Evolutionary conservation across 2,329 filamentous ascomycete genomes (phyloP).

Genomic region (Hypoxylon rubiginosum): DNA sequence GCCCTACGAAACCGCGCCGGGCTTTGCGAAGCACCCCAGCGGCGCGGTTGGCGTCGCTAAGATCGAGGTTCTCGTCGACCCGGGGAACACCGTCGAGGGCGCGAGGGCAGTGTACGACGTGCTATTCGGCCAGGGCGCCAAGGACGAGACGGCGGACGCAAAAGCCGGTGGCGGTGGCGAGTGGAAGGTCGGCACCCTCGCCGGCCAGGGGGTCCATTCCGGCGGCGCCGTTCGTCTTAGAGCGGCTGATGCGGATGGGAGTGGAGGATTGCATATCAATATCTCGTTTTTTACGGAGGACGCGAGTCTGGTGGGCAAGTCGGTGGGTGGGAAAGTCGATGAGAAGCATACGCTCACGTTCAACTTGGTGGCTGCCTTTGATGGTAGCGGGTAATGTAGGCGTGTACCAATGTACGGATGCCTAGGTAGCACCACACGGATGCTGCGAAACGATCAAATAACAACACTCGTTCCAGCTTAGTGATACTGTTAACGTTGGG

Average conservation of each 20-base stretch:
- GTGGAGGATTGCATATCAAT: slow-evolving; percentile 1
- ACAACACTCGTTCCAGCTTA: background rate
- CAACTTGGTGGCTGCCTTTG: slow-evolving; percentile 23
- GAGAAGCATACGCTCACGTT: slow-evolving; percentile 26
- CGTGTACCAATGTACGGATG: background rate
- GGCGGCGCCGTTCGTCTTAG: slow-evolving; percentile 15
- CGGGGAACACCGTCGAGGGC: slow-evolving; percentile 30
- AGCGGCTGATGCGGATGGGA: slow-evolving; percentile 6
- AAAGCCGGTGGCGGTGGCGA: background rate
- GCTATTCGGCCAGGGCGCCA: slow-evolving; percentile 22
- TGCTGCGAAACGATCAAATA: background rate
- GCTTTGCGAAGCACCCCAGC: slow-evolving; percentile 62
- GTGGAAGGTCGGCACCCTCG: slow-evolving; percentile 26
- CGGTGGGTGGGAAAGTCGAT: slow-evolving; percentile 34
- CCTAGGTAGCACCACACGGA: background rate
- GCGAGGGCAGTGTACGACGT: slow-evolving; percentile 49
- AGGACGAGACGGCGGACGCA: background rate
- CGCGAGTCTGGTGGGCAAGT: slow-evolving; percentile 15
- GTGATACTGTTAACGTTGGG: too few species aligned
- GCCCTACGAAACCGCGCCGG: slow-evolving; percentile 56
- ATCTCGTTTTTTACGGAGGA: slow-evolving; percentile 37
- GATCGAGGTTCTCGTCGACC: slow-evolving; percentile 56
- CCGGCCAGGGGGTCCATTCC: slow-evolving; percentile 26
- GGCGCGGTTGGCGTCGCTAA: slow-evolving; percentile 65
- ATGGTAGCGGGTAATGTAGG: background rate